Conservation (phyloP, 257 asterid species). For the Lavandula angustifolia region DNA sequence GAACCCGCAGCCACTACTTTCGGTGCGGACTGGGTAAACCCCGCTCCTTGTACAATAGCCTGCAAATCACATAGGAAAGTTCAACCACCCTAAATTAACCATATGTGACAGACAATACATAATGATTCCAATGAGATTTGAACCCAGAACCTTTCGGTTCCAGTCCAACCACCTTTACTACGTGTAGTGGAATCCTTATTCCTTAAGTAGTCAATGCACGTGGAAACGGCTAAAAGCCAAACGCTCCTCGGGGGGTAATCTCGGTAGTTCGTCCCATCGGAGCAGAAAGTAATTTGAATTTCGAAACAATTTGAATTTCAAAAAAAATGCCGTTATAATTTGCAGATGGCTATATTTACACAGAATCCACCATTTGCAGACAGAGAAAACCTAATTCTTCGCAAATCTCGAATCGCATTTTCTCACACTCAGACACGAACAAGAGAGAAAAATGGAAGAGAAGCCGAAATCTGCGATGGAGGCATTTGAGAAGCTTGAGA, state of each 20-base stretch:
- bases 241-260: conserved; percentile 33
- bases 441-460: conserved; percentile 37
- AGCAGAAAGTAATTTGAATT: conserved; percentile 23
- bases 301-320: conserved; percentile 39
- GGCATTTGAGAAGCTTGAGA: conserved; percentile 90
- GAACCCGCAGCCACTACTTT: too few species aligned
- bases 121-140: too few species aligned
- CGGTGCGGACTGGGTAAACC: too few species aligned
- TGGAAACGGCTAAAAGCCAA: background rate
- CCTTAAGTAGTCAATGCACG: too few species aligned
- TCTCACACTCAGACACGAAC: background rate
- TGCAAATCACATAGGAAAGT: too few species aligned
- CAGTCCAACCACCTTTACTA: too few species aligned
- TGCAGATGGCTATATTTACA: conserved; percentile 9
- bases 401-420: conserved; percentile 16
- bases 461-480: conserved; percentile 72
- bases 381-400: conserved; percentile 8
- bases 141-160: too few species aligned
- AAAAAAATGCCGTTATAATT: conserved; percentile 40
- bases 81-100: too few species aligned
- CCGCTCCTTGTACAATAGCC: too few species aligned
- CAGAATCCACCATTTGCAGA: conserved; percentile 17
- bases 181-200: too few species aligned
- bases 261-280: conserved; percentile 9
- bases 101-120: too few species aligned